These are phyloP conservation scores for Entomortierella lignicola DNA, from an alignment of 192 early-diverging fungal species.

Conservation along the genomic window DNA sequence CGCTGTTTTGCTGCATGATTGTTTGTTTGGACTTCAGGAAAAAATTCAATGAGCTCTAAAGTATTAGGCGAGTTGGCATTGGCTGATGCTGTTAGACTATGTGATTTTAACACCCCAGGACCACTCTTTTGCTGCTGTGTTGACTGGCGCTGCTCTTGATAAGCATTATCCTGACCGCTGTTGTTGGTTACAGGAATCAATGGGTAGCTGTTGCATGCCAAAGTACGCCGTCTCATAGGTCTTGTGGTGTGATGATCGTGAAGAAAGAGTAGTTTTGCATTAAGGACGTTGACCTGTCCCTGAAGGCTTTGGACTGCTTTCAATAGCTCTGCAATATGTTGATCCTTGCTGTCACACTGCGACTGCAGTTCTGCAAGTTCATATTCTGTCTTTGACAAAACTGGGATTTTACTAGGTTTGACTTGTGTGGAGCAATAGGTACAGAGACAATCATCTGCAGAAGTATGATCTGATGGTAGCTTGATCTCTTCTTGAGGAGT, in stretches of 20 bases:
- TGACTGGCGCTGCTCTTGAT: neutral
- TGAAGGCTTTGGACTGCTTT: constrained; percentile 37
- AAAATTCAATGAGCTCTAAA: neutral
- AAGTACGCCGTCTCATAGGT: constrained; percentile 38
- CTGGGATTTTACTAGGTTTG: constrained; percentile 33
- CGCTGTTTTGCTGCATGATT: neutral
- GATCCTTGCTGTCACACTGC: constrained; percentile 41
- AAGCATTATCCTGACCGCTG: neutral
- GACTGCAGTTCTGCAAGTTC: constrained; percentile 41
- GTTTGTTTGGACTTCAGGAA: constrained; percentile 5
- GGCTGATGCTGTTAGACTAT: neutral
- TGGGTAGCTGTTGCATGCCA: constrained; percentile 25
- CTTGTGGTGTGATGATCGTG: constrained; percentile 50
- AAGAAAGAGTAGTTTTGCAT: constrained; percentile 43
- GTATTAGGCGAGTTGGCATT: neutral
- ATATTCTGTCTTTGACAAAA: constrained; percentile 28
- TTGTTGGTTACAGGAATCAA: neutral
- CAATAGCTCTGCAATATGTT: constrained; percentile 28
- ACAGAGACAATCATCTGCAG: constrained; percentile 20
- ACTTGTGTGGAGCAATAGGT: constrained; percentile 20
- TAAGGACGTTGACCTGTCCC: constrained; percentile 39
- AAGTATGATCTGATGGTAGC: constrained; percentile 17
- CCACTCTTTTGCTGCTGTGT: neutral
- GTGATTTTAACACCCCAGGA: neutral
- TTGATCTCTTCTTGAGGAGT: constrained; percentile 12